These are phyloP conservation scores for Aspergillus clavatus DNA, from an alignment of 2,329 filamentous ascomycete species.

Conservation along the genomic window DNA sequence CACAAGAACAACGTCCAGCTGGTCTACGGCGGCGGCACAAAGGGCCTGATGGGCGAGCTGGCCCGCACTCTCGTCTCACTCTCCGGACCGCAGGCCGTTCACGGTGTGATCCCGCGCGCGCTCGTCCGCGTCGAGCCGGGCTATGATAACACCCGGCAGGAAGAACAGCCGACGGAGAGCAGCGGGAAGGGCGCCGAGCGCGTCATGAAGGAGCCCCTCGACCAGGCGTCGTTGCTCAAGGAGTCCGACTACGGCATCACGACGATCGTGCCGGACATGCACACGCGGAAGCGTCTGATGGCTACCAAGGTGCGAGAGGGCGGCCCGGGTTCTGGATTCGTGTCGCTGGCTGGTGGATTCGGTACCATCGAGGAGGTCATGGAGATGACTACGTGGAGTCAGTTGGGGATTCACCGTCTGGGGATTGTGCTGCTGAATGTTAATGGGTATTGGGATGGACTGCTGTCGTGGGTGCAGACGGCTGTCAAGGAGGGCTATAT, in stretches of 20 bases:
- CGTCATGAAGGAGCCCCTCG: conserved; percentile 51
- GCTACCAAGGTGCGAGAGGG: conserved; percentile 77
- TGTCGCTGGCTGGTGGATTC: conserved; percentile 83
- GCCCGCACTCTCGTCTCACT: conserved; percentile 80
- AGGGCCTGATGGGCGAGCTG: conserved; percentile 92
- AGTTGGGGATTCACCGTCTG: conserved; percentile 81
- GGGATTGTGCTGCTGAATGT: conserved; percentile 82
- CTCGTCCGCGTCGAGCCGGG: conserved; percentile 67
- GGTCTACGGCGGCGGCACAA: conserved; percentile 92
- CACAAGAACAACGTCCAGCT: conserved; percentile 72
- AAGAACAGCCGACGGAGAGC: conserved; percentile 39
- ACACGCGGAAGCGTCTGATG: conserved; percentile 93
- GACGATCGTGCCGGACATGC: conserved; percentile 91
- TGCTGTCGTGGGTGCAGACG: conserved; percentile 74
- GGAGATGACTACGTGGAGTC: conserved; percentile 92
- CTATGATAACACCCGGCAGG: conserved; percentile 22
- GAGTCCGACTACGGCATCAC: conserved; percentile 66
- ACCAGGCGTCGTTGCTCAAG: conserved; percentile 26
- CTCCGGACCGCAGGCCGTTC: conserved; percentile 73
- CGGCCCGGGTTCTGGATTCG: conserved; percentile 79
- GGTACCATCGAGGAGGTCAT: conserved; percentile 95
- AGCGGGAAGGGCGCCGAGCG: conserved; percentile 46
- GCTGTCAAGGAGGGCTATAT: conserved; percentile 76
- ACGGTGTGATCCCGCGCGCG: conserved; percentile 88
- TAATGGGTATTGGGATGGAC: conserved; percentile 84